Base-by-base conservation (phyloP, 2,329 filamentous ascomycete species). In the Sporothrix schenckii region DNA sequence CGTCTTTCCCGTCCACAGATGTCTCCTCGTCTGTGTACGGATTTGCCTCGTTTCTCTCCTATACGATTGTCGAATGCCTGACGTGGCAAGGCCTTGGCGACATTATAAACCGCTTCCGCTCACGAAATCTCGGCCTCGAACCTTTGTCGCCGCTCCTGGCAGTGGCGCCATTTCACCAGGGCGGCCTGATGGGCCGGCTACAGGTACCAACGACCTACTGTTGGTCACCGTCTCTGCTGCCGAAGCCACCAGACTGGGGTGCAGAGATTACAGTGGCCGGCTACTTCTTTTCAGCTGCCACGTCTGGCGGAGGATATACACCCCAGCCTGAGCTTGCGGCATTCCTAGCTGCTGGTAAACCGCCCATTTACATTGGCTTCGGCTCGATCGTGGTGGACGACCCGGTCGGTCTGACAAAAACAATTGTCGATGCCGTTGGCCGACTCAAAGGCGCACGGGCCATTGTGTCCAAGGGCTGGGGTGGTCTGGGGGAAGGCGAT, bases 81-180 rank as follows among this genome's bases (percentile, higher is more conserved):
- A 91, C 92, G 1, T 97, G 93, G 93, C 93, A 97, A 78, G 93
- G 93, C 0, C 83, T 94, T 0, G 92, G 92, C 1, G 91, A 94
- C 77, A 80, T 94, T 24, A 87, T 94, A 73, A 94, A 94, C 75
- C 82, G 87, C 30, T 93, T 94, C 74, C 85, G 92, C 58, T n/a
- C 24, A 11, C 63, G 65, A 16, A 54, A 66, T 27, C 56, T 73
- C 5, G 70, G 61, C 16, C 70, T 73, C 2, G 68, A 61, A 30
- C 52, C 70, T 14, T 83, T 87, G 6, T 87, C 88, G 0, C 80
- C 71, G 3, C 58, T 70, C 1, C 47, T 94, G 1, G 86, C 85
- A 1, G 80, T 94, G 0, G 91, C 93, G 72, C 89, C 91, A 0
- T 87, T 94, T 1, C 68, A 69, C 47, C 63, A 39, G 63, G 70